Base-by-base conservation (phyloP, 1,139 yeast genomes). In the Yamadazyma aaseri region DNA sequence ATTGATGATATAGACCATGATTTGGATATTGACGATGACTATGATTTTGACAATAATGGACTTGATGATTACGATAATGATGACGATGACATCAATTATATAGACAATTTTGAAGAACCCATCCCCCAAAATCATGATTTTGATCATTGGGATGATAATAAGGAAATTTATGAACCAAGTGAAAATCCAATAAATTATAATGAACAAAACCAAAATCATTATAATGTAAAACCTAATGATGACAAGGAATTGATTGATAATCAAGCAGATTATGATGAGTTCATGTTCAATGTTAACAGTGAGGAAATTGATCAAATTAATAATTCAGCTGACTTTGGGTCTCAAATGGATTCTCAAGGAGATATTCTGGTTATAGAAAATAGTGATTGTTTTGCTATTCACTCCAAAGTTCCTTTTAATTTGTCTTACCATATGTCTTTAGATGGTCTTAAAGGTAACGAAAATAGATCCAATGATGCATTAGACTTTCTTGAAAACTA, bases 41-140 rank as follows among this genome's bases (percentile, higher is more conserved):
- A 70, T 38, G 75, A 70, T 42, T 69, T 53, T 42, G 82, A 69
- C 28, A 65, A 76, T 31, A 85, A 78, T 28, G 86, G 63, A 3
- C 34, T 53, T 17, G 65, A 54, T 23, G 77, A 65, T 41, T 68
- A 76, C 17, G 50, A 56, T 37, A 50, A 49, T 29, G 47, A 62
- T 12, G 65, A 53, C 8, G 71, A 58, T 23, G 75, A 66, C 10
- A 81, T 71, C 6, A 83, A 74, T 17, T 78, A 68, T 7, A 82
- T 71, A 3, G 62, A 56, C 17, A 79, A 55, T 32, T 70, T 68
- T 35, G 79, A 69, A 17, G 38, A 37, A 3, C 20, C 17, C 5
- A 11, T n/a, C n/a, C n/a, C n/a, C n/a, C n/a, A n/a, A n/a, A n/a
- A n/a, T n/a, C n/a, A n/a, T n/a, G n/a, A n/a, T n/a, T n/a, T n/a